Conservation (phyloP, 345 rosid genomes). For the Gossypium ekmanianum region DNA sequence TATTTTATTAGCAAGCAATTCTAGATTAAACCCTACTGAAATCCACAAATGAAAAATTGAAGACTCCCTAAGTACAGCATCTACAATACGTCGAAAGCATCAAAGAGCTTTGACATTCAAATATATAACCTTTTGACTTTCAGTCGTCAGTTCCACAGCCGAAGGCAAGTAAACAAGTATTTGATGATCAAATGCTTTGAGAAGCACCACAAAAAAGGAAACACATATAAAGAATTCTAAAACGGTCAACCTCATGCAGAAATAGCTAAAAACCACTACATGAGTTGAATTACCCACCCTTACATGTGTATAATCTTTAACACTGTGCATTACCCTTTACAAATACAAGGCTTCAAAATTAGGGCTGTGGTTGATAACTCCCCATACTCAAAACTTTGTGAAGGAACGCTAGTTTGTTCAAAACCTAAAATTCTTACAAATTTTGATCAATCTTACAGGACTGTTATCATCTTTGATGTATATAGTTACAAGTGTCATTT, state of each 20-base stretch:
- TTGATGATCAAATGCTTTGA: neutral
- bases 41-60: neutral
- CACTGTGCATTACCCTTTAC: neutral
- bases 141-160: neutral
- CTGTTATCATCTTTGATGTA: neutral
- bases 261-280: neutral
- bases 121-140: neutral
- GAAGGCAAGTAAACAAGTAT: neutral
- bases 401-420: neutral
- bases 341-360: neutral
- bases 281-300: too few relatives aligned
- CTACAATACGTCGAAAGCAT: neutral
- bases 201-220: neutral
- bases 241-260: neutral
- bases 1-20: neutral
- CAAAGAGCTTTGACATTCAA: neutral
- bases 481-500: neutral
- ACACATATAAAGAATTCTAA: neutral
- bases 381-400: neutral
- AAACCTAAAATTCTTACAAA: neutral
- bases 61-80: neutral
- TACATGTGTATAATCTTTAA: neutral
- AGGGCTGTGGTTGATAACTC: neutral
- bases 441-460: neutral
- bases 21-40: neutral